These are phyloP conservation scores for Rhododendron simsii DNA, from an alignment of 148 eudicot species.

Conservation along the genomic window DNA sequence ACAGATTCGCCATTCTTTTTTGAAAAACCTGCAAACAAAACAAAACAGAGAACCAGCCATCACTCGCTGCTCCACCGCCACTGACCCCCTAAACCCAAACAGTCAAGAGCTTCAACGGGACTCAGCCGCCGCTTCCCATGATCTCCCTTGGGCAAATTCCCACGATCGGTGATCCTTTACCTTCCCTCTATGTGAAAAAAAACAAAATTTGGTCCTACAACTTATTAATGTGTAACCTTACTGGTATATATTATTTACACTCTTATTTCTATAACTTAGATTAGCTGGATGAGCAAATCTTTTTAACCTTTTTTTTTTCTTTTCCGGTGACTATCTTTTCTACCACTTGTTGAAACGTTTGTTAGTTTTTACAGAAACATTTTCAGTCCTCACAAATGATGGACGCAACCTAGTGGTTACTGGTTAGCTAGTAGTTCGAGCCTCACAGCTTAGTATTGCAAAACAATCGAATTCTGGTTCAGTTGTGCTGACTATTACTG, in stretches of 20 bases:
- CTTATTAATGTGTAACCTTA: background rate
- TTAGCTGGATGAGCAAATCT: background rate
- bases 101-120: too few species aligned
- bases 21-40: too few species aligned
- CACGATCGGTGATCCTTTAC: background rate
- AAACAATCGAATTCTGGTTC: background rate
- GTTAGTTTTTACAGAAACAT: slow-evolving; percentile 44
- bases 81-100: too few species aligned
- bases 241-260: background rate
- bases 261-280: background rate
- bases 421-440: slow-evolving; percentile 24
- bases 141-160: too few species aligned
- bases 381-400: slow-evolving; percentile 82
- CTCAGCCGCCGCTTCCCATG: too few species aligned
- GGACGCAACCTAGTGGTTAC: slow-evolving; percentile 88
- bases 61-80: too few species aligned
- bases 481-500: slow-evolving; percentile 6
- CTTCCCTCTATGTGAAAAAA: background rate
- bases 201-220: background rate
- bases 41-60: too few species aligned
- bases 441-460: background rate
- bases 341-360: background rate
- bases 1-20: too few species aligned
- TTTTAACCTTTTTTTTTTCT: background rate
- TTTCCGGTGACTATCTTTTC: background rate